Base-by-base conservation (phyloP, 257 asterid species). In the Salvia hispanica region DNA sequence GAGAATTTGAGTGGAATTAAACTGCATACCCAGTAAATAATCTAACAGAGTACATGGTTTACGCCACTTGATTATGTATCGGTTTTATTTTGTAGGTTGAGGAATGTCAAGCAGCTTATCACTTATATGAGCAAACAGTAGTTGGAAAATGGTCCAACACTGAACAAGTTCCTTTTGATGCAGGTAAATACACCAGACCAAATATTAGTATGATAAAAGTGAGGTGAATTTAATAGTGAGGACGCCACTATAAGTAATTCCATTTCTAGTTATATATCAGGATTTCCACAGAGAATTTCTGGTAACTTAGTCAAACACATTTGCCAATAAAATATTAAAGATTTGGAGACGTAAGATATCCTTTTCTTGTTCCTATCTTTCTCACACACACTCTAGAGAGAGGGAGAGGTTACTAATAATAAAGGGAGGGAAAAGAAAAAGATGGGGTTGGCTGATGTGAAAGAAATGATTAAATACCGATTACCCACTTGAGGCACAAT, bases 401-500 rank as follows among this genome's bases (percentile, higher is more conserved):
- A 40, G 43, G 7, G 45, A 40, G 45, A 40, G 45, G 9, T 40
- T 16, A 43, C 21, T 1, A 63, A 72, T 37, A 57, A 62, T 51
- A 53, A 70, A 64, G 67, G 43, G 59, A 39, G 62, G 43, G 43
- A 70, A 78, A 74, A 80, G 70, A 51, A 74, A 76, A 76, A 72
- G 72, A 54, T 39, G 48, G 64, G 67, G 75, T 63, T 67, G 83
- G 77, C 72, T 67, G 86, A 83, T 67, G 81, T 59, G 80, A 83
- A 85, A 80, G 84, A 84, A 78, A 85, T 80, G 82, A 81, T 83
- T 80, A 81, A 71, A 71, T 79, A 66, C 83, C 72, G 73, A 79
- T 68, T 81, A 75, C 81, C 89, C 91, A 83, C 91, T 82, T 58
- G 69, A 80, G 78, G 80, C 76, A 73, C 88, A 78, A 63, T 31